phyloP scores from a whole-genome alignment of 1,284 basidiomycete species.

The Farysia itapuensis region DNA sequence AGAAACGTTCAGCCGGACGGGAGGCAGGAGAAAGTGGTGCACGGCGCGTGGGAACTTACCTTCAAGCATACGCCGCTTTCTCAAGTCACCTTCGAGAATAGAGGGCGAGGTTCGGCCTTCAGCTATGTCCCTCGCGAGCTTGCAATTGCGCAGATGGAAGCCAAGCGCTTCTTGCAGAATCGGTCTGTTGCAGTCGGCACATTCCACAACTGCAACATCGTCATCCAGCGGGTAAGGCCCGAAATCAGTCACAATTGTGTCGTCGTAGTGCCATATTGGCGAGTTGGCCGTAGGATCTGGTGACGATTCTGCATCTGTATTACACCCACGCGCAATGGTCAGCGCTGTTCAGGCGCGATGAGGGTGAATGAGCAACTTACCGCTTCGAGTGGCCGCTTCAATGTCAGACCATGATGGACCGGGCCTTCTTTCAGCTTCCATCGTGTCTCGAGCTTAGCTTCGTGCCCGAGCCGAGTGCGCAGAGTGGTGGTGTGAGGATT shows the following conservation, averaged over 20 bases:
- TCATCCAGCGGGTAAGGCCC: slow-evolving; percentile 51
- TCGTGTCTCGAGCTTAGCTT: too few species aligned
- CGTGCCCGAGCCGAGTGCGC: too few species aligned
- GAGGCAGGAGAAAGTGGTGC: background rate
- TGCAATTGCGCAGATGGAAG: slow-evolving; percentile 51
- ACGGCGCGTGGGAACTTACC: slow-evolving; percentile 12
- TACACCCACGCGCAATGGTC: too few species aligned
- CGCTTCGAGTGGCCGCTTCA: slow-evolving; percentile 32
- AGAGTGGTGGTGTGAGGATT: too few species aligned
- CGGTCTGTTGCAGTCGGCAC: slow-evolving; percentile 42
- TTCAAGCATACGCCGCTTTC: slow-evolving; percentile 33
- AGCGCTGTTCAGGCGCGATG: too few species aligned
- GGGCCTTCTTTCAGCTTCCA: background rate
- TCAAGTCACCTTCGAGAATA: slow-evolving; percentile 36
- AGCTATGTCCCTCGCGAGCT: slow-evolving; percentile 40
- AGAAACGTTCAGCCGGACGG: background rate
- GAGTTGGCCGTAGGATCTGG: slow-evolving; percentile 10
- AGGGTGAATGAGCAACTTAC: slow-evolving; percentile 16
- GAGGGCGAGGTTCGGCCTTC: slow-evolving; percentile 44
- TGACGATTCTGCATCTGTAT: slow-evolving; percentile 24
- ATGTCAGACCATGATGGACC: slow-evolving; percentile 36
- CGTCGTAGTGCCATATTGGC: slow-evolving; percentile 49
- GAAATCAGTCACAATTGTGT: slow-evolving; percentile 54
- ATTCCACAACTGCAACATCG: slow-evolving; percentile 48
- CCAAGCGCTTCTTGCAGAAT: slow-evolving; percentile 40